Base-by-base conservation (phyloP, 805 yeast species). In the Metschnikowia hibisci region DNA sequence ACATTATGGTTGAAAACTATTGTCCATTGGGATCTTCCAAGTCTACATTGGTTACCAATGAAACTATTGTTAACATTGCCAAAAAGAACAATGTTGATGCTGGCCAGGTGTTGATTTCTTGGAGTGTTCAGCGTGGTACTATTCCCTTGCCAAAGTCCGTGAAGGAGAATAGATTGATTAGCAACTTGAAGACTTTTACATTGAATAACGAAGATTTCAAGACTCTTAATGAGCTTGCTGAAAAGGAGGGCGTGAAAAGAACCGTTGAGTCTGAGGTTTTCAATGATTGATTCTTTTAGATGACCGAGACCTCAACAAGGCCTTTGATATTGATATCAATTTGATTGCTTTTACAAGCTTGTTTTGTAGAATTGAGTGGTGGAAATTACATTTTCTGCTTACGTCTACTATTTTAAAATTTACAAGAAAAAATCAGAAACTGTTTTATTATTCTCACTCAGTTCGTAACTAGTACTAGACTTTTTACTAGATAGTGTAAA, bases 181-280 rank as follows among this genome's bases (percentile, higher is more conserved):
- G 66, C 33, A 64, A 73, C 57, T 56, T 66, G 50, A 55, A 67
- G 48, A 66, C 73, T 10, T 53, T 68, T 40, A 48, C 39, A 14
- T 62, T 69, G 51, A 51, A 63, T 20, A 61, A 61, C 14, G 71
- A 63, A 35, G 74, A 69, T 45, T 64, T 67, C 43, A 63, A 57
- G 29, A 52, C 59, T 12, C 60, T 69, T 48, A 61, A 60, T 52
- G 49, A 50, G 11, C 60, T 69, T 43, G 42, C 64, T 30, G 62
- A 57, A 32, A 56, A 56, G 45, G 61, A 61, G 28, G 73, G 73
- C 31, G 57, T 55, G 13, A 42, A 34, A 14, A 63, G 73, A 57
- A 49, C 58, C 4, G 57, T 60, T 48, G 50, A 56, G 37, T 6
- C 7, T 20, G 62, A 62, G 10, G 47, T n/a, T n/a, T n/a, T n/a